These are phyloP conservation scores for Elsinoe arachidis DNA, from an alignment of 2,329 filamentous ascomycete species.

Conservation along the genomic window DNA sequence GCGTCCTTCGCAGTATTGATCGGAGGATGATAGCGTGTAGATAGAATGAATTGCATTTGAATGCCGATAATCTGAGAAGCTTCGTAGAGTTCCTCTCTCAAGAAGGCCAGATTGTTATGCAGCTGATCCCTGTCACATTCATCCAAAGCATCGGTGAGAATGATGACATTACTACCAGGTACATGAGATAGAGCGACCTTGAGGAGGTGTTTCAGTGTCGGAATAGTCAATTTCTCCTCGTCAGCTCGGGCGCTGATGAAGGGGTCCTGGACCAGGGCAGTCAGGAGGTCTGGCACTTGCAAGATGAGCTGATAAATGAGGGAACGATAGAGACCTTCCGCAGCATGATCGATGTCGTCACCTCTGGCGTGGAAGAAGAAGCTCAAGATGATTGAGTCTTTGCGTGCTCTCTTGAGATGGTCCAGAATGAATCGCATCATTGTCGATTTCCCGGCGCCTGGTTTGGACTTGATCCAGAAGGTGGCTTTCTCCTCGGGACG, in stretches of 20 bases:
- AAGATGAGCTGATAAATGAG: slow-evolving; percentile 1
- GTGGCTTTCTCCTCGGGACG: neutral
- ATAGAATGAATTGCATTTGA: no score
- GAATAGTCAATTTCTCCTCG: slow-evolving; percentile 17
- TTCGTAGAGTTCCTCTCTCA: no score
- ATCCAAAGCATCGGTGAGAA: slow-evolving; percentile 39
- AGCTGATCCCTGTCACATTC: slow-evolving; percentile 29
- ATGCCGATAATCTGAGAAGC: no score
- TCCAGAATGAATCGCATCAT: slow-evolving; percentile 14
- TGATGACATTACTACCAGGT: slow-evolving; percentile 5
- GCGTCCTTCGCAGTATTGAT: no score
- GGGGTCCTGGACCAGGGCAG: slow-evolving; percentile 20
- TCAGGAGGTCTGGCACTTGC: neutral
- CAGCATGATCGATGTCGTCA: neutral
- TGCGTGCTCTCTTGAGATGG: slow-evolving; percentile 13
- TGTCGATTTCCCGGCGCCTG: slow-evolving; percentile 17
- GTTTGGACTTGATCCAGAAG: slow-evolving; percentile 17
- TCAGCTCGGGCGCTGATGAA: neutral
- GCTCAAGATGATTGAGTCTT: neutral
- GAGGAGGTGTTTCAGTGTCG: slow-evolving; percentile 24
- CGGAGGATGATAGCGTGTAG: no score
- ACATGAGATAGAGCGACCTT: slow-evolving; percentile 22
- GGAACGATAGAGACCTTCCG: slow-evolving; percentile 2
- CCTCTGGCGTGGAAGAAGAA: slow-evolving; percentile 13
- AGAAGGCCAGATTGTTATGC: no score